Conservation (phyloP, 73 alveolate species). For the Paramecium caudatum region DNA sequence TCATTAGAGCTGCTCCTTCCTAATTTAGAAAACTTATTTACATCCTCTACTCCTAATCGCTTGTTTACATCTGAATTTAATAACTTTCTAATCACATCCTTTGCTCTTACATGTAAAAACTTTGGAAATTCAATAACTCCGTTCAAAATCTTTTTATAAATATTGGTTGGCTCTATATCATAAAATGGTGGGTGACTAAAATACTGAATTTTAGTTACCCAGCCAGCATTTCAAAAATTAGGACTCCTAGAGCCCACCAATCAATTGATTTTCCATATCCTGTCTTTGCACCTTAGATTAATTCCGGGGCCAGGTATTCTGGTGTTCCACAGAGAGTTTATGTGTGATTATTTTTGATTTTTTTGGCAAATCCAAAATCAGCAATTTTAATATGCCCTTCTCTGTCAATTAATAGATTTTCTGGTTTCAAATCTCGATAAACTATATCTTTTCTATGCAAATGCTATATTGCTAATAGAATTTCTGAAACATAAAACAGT, state of each 20-base stretch:
- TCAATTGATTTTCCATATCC: constrained; percentile 89
- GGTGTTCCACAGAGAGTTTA: constrained; percentile 87
- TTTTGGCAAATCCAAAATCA: constrained; percentile 92
- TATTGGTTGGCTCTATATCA: constrained; percentile 82
- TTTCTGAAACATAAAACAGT: constrained; percentile 83
- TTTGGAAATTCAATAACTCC: constrained; percentile 77
- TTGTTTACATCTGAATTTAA: constrained; percentile 65
- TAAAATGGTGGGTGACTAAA: constrained; percentile 88
- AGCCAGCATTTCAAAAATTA: constrained; percentile 86
- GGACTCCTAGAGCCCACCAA: constrained; percentile 90
- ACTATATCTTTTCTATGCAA: constrained; percentile 82
- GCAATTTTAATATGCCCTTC: constrained; percentile 89
- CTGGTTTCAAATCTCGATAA: constrained; percentile 86
- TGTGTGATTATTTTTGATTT: constrained; percentile 75
- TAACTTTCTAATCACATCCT: constrained; percentile 71
- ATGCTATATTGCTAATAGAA: constrained; percentile 79
- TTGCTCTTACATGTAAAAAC: constrained; percentile 64
- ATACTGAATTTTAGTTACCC: constrained; percentile 68
- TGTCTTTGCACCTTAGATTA: constrained; percentile 79
- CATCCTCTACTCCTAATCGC: constrained; percentile 74
- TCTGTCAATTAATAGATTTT: constrained; percentile 82
- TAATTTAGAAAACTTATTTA: constrained; percentile 23
- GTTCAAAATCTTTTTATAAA: constrained; percentile 77
- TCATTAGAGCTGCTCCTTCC: constrained; percentile 69
- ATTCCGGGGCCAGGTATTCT: constrained; percentile 88